Evolutionary conservation across 805 yeast genomes (phyloP).

Genomic region (Suhomyces prunicola): DNA sequence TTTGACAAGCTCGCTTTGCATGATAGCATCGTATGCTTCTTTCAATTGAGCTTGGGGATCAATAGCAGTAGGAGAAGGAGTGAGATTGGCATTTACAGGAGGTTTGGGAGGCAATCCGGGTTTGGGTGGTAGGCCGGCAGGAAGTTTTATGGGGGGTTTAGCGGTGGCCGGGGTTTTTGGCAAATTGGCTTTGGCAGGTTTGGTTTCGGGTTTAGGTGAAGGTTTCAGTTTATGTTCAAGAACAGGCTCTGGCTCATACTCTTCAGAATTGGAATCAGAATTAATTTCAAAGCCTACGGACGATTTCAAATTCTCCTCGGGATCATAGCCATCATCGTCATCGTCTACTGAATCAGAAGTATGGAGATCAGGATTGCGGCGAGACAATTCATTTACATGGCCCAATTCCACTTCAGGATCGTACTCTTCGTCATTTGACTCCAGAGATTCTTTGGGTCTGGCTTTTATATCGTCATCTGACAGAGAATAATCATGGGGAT

Average conservation of each 20-base stretch:
- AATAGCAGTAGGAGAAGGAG: neutral
- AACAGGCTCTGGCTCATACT: neutral
- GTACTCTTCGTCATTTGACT: slow-evolving; percentile 12
- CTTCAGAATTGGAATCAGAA: neutral
- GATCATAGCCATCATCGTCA: neutral
- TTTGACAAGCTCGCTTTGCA: slow-evolving; percentile 32
- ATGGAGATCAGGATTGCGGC: too few relatives aligned
- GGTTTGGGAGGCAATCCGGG: slow-evolving; percentile 30
- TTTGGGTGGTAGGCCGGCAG: neutral
- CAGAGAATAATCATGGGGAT: neutral
- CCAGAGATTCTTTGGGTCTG: neutral
- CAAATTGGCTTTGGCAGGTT: neutral
- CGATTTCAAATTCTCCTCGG: neutral
- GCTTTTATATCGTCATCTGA: slow-evolving; percentile 2
- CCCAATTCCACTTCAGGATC: slow-evolving; percentile 9
- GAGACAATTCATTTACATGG: neutral
- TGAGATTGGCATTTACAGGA: slow-evolving; percentile 13
- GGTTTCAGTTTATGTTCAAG: neutral
- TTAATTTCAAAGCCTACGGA: neutral
- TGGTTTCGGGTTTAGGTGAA: neutral
- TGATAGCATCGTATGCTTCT: slow-evolving; percentile 36
- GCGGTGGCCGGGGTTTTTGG: neutral
- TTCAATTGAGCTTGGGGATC: slow-evolving; percentile 19
- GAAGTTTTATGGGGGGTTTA: neutral
- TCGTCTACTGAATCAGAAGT: neutral